Percentiles rank a stretch among this genome's conserved stretches.
Evolutionary conservation across 2,329 filamentous ascomycete species (phyloP).

Genomic region (Ascosphaera pollenicola): DNA sequence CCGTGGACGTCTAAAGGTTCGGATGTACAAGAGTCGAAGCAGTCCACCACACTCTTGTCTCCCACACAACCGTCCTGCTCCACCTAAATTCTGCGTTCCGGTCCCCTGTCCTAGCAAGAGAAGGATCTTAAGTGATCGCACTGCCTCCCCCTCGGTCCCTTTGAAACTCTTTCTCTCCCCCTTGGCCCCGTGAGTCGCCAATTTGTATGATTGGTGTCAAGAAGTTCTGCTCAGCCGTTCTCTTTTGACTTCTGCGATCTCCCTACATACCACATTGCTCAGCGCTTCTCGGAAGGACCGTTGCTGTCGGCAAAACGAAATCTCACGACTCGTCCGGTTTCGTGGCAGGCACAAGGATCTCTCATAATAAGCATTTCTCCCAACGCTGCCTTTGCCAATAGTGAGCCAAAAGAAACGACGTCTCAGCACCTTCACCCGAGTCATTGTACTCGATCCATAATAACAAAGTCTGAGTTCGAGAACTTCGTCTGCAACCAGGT

Average conservation of each 20-base stretch:
- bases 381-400: background rate
- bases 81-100: background rate
- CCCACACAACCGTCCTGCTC: background rate
- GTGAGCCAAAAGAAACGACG: background rate
- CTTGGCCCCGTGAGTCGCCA: background rate
- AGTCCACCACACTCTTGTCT: background rate
- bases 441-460: background rate
- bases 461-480: background rate
- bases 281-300: background rate
- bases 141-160: background rate
- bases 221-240: background rate
- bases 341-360: background rate
- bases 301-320: background rate
- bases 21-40: background rate
- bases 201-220: background rate
- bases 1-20: background rate
- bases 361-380: background rate
- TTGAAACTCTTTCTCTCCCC: background rate
- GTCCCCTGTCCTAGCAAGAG: background rate
- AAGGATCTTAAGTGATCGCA: background rate
- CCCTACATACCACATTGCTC: background rate
- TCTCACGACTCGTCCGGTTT: background rate
- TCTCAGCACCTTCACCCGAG: background rate
- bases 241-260: background rate
- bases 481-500: background rate